phyloP scores from a whole-genome alignment of 2,329 filamentous ascomycete genomes.

The Cladosporium halotolerans region DNA sequence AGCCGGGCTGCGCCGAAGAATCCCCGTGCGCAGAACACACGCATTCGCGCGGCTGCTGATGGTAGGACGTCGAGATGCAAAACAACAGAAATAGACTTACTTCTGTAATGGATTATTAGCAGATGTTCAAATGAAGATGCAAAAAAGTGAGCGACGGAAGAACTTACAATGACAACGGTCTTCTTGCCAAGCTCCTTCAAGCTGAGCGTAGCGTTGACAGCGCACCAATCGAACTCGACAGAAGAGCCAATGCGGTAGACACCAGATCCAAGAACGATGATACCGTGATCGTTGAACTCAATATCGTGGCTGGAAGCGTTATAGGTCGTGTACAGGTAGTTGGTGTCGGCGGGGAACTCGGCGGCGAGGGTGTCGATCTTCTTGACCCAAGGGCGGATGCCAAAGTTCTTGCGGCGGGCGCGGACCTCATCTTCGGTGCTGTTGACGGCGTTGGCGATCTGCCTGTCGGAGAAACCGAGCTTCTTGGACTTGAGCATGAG shows the following conservation, averaged over 20 bases:
- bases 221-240: slow-evolving; percentile 98
- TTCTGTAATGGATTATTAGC: slow-evolving; percentile 13
- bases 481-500: slow-evolving; percentile 90
- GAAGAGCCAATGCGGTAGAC: slow-evolving; percentile 97
- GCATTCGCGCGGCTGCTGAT: not conserved
- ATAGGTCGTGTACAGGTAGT: slow-evolving; percentile 97
- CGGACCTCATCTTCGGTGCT: slow-evolving; percentile 86
- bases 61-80: slow-evolving; percentile 5
- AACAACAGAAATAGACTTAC: not conserved
- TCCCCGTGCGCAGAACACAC: not conserved
- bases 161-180: slow-evolving; percentile 74
- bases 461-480: slow-evolving; percentile 92
- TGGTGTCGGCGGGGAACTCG: slow-evolving; percentile 90
- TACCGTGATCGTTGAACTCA: slow-evolving; percentile 85
- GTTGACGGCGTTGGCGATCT: slow-evolving; percentile 81
- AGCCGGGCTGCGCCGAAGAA: no score
- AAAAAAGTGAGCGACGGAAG: not conserved
- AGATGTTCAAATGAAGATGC: not conserved
- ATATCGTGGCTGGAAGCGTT: slow-evolving; percentile 93
- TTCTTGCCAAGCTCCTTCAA: slow-evolving; percentile 85
- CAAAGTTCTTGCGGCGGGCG: slow-evolving; percentile 74
- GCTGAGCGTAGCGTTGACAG: slow-evolving; percentile 80
- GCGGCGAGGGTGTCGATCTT: slow-evolving; percentile 96
- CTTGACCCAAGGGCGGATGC: slow-evolving; percentile 93
- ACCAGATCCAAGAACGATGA: slow-evolving; percentile 82